Conservation (phyloP, 2,329 filamentous ascomycete genomes). For the Xylariaceae sp. region DNA sequence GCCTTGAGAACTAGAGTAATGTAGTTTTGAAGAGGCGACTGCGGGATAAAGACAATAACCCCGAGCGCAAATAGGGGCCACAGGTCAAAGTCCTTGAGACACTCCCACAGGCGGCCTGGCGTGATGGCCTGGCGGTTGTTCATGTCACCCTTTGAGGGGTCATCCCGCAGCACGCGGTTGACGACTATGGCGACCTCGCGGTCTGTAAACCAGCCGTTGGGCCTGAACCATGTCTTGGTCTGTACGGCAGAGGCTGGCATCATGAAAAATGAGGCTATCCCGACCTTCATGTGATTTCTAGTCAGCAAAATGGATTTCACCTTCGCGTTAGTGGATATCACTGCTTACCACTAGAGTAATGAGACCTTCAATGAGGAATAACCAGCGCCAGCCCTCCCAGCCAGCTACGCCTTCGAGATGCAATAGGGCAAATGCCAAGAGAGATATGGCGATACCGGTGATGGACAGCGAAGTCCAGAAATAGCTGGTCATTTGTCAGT, state of each 20-base stretch:
- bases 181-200: slow-evolving; percentile 55
- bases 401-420: slow-evolving; percentile 36
- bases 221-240: slow-evolving; percentile 47
- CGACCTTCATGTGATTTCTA: slow-evolving; percentile 32
- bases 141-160: slow-evolving; percentile 56
- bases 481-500: slow-evolving; percentile 17
- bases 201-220: slow-evolving; percentile 54
- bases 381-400: slow-evolving; percentile 41
- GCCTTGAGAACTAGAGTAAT: slow-evolving; percentile 49
- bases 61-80: slow-evolving; percentile 53
- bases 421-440: slow-evolving; percentile 36
- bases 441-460: slow-evolving; percentile 32
- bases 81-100: slow-evolving; percentile 51
- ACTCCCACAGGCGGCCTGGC: slow-evolving; percentile 43
- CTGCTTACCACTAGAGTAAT: slow-evolving; percentile 41
- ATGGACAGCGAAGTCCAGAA: slow-evolving; percentile 37
- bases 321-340: neutral
- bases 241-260: slow-evolving; percentile 48
- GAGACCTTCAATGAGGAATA: slow-evolving; percentile 54
- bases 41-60: slow-evolving; percentile 46
- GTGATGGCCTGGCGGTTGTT: slow-evolving; percentile 55
- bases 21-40: slow-evolving; percentile 43
- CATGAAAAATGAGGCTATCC: slow-evolving; percentile 47
- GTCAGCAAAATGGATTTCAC: neutral
- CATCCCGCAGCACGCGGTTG: slow-evolving; percentile 53